Base-by-base conservation (phyloP, 768 basidiomycete species). In the Mycena indigotica region DNA sequence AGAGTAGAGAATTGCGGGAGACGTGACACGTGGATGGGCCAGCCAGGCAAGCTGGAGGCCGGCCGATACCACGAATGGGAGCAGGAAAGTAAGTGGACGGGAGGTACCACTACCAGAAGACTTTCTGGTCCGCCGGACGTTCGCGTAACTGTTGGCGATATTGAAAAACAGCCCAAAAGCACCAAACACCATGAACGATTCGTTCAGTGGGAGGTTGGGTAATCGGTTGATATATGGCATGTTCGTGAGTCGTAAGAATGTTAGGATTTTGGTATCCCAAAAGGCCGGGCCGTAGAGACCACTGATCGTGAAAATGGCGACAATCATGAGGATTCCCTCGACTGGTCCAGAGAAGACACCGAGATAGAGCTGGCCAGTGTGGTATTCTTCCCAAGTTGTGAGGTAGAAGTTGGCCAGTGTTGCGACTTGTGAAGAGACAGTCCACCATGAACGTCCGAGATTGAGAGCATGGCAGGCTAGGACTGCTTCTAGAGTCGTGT, bases 381-480 rank as follows among this genome's bases (percentile, higher is more conserved):
- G 90, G 66, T 91, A 93, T 71, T 96, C 83, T 70, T 81, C 88
- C 88, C 89, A 91, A 16, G 89, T 92, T 3, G 88, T 88, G 19
- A 91, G 76, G 71, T 91, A 91, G 66, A 93, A 93, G 69, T 88
- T 91, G 59, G 84, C 85, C 38, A 89, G 73, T 0, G 87, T 86
- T 1, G 86, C 87, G 12, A 87, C 79, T 69, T 95, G 92, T 1
- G 89, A 89, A 0, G 89, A 84, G 29, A 98, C 88, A 0, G 95
- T 98, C 96, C 95, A 98, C 95, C 97, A 98, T 0, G 93, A 94
- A 19, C 95, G 80, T 13, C 92, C 93, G 21, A 98, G 80, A 65
- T 96, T 95, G 41, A 99, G 83, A 0, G 97, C 95, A 25, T 90
- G 84, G 6, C 86, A 78, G 5, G 84, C 83, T 39, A 99, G 82